Evolutionary conservation across 768 basidiomycete genomes (phyloP), one percentile per base, ranked within the genome.

Genomic region (Termitomyces sp.): DNA sequence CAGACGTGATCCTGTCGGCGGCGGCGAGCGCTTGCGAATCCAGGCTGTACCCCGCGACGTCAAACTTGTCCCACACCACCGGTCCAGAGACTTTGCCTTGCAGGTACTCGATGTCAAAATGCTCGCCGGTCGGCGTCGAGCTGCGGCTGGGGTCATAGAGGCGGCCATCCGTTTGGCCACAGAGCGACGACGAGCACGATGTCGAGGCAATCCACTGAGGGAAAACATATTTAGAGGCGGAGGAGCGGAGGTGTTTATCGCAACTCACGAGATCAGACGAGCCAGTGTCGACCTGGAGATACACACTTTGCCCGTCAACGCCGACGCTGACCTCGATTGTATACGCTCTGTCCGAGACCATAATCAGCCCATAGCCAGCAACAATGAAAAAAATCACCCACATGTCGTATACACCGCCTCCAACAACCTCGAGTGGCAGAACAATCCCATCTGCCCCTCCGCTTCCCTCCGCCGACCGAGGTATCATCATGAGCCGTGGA

Each of bases 201-300:
- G 27, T 41, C 29, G 41, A 19, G 19, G 35, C 6, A 25, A 45
- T 14, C 31, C 23, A 31, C 27, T 5, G 40, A 23, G 19, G 11
- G 14, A 37, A 14, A 32, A 56, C 43, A 25, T 29, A 54, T n/a
- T n/a, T n/a, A n/a, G n/a, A n/a, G n/a, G n/a, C n/a, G n/a, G n/a
- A n/a, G n/a, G n/a, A n/a, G n/a, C n/a, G n/a, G n/a, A n/a, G n/a
- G n/a, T n/a, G n/a, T n/a, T n/a, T n/a, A n/a, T n/a, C n/a, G n/a
- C n/a, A 35, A 74, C 82, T 63, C 57, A 90, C 89, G 23, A 90
- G 75, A 71, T 93, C 90, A 0, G 89, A 89, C 0, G 91, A 92
- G 29, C 91, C 91, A 0, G 87, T 90, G 63, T 93, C 90, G 35
- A 92, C 79, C 65, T 91, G 89, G 2, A 92, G 70, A 6, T 80